These are phyloP conservation scores for Colletotrichum sp. DNA, from an alignment of 2,329 filamentous ascomycete genomes.

Conservation along the genomic window DNA sequence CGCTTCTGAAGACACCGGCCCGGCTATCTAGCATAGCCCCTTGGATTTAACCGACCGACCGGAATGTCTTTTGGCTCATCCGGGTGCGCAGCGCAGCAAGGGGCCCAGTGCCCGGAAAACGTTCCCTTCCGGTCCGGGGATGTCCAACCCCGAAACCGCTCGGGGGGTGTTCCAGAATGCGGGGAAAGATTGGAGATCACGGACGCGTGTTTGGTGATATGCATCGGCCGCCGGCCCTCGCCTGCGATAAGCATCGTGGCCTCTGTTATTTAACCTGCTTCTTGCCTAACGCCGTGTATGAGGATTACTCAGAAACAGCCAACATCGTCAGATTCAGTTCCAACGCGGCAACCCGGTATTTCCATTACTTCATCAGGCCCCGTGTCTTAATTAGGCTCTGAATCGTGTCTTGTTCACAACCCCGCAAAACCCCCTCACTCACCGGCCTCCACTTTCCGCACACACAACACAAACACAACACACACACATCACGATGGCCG, in stretches of 20 bases:
- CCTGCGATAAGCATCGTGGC: not conserved
- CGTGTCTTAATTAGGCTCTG: not conserved
- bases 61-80: not conserved
- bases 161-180: not conserved
- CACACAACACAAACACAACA: not conserved
- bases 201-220: not conserved
- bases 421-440: not conserved
- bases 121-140: not conserved
- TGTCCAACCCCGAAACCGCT: not conserved
- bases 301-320: not conserved
- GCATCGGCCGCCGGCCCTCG: not conserved
- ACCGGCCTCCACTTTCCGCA: not conserved
- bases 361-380: not conserved
- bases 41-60: not conserved
- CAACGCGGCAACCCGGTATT: rapidly evolving
- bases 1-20: not conserved
- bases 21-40: not conserved
- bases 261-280: not conserved
- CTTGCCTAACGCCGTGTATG: not conserved
- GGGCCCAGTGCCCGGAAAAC: not conserved
- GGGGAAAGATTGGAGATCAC: not conserved
- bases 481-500: not conserved
- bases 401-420: not conserved
- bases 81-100: not conserved
- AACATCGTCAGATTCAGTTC: not conserved